Base-by-base conservation (phyloP, 352 stramenopile species). In the Globisporangium acanthophoron region DNA sequence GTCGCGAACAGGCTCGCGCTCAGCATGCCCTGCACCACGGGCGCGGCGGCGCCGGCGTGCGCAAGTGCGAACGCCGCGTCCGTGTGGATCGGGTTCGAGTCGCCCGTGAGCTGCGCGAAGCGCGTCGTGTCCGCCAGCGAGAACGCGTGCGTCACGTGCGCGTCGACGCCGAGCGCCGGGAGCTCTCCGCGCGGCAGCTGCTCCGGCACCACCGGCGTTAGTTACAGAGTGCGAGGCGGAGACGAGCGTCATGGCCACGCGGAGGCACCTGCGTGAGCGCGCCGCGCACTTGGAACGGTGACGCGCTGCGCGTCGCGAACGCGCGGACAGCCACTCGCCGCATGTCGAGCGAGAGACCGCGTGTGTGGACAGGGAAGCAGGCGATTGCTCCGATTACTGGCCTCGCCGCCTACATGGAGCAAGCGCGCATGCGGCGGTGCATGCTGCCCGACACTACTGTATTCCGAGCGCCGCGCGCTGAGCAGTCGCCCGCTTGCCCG, bases 1-100 rank as follows among this genome's bases (percentile, higher is more conserved):
- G 85, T 90, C 31, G 85, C 82, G 55, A 94, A 92, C 20, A 94
- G 79, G 59, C 80, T 87, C 39, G 78, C 76, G 27, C 69, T 88
- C 21, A 94, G 74, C 55, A 92, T 81, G n/a, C 85, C 85, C 58
- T 94, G 81, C 37, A 94, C 85, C 31, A 94, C 69, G 0, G 81
- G 80, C 40, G 74, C 70, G 9, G 37, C 52, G 27, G 70, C 54
- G 5, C 64, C 61, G 9, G 61, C 54, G n/a, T 68, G 48, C 45
- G 74, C 39, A 0, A 53, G 29, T 0, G 73, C 72, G 33, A 78
- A 80, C 0, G 37, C 57, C 2, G 74, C 66, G 61, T 92, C 80
- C 20, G 85, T 71, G 58, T 94, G 85, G 52, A 94, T 80, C 27
- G 82, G 82, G 43, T 94, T 94, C 52, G 66, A 76, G 60, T 94